Conservation (phyloP, 1,284 basidiomycete species). For the Sporisorium iseilematis-ciliati region DNA sequence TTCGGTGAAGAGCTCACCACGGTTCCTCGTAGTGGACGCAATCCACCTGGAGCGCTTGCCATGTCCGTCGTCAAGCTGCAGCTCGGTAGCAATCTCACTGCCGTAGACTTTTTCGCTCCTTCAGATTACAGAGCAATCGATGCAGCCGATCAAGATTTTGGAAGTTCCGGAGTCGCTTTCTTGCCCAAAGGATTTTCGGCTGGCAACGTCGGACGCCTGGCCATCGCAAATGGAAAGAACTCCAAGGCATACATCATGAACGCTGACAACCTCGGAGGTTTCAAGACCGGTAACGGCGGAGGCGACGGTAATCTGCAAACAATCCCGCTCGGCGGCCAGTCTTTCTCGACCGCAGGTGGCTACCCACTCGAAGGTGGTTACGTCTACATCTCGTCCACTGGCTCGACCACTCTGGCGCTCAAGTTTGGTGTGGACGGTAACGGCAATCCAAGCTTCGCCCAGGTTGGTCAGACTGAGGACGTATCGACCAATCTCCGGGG, state of each 20-base stretch:
- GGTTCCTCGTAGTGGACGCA: constrained; percentile 16
- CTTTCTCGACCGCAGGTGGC: constrained; percentile 22
- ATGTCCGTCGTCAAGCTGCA: constrained; percentile 27
- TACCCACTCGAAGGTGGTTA: constrained; percentile 26
- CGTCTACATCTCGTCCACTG: constrained; percentile 24
- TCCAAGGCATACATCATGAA: constrained; percentile 32
- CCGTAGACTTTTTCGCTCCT: constrained; percentile 23
- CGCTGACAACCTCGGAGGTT: constrained; percentile 30
- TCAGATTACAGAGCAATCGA: constrained; percentile 26
- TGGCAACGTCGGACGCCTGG: constrained; percentile 7
- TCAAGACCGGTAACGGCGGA: constrained; percentile 22
- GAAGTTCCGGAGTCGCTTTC: constrained; percentile 18
- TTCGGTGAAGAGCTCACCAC: constrained; percentile 18
- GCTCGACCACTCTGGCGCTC: constrained; percentile 14
- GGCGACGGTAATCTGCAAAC: constrained; percentile 30
- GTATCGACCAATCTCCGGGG: constrained; percentile 9
- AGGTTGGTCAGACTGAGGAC: constrained; percentile 24
- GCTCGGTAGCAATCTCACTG: constrained; percentile 8
- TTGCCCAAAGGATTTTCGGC: constrained; percentile 20
- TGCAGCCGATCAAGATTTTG: constrained; percentile 32
- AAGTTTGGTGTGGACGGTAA: constrained; percentile 21
- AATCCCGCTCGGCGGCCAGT: constrained; percentile 26
- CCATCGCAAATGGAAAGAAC: constrained; percentile 31
- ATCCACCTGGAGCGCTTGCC: constrained; percentile 18
- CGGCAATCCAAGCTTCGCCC: constrained; percentile 20